Conservation (phyloP, 768 basidiomycete genomes). For the button mushroom (Agaricus bisporus) region DNA sequence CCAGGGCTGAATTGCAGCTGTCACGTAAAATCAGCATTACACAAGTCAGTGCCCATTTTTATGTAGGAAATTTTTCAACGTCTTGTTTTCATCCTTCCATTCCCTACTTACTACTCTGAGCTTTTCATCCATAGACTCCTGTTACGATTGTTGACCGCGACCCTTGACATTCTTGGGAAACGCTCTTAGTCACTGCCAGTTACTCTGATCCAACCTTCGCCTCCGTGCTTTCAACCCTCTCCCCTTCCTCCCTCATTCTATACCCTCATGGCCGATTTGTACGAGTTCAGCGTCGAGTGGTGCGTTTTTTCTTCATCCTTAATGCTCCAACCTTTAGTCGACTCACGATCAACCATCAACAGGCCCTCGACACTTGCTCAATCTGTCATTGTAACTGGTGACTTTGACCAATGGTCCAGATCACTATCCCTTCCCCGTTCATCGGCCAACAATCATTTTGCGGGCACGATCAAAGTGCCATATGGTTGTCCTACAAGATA, state of each 20-base stretch:
- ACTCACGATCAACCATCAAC: conserved; percentile 2
- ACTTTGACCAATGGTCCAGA: conserved; percentile 51
- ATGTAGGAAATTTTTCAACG: no score
- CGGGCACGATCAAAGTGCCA: conserved; percentile 45
- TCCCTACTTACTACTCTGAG: no score
- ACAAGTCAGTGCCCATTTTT: no score
- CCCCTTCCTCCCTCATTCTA: not conserved
- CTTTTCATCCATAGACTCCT: no score
- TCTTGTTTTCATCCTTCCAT: no score
- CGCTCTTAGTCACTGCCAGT: not conserved
- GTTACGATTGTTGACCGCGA: no score
- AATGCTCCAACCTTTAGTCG: conserved; percentile 10
- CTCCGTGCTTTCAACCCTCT: not conserved
- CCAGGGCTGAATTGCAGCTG: no score
- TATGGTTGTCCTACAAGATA: conserved; percentile 60
- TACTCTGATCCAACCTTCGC: not conserved
- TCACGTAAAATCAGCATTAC: no score
- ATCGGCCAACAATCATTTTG: conserved; percentile 42
- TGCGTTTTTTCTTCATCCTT: conserved; percentile 16
- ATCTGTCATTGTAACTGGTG: conserved; percentile 65
- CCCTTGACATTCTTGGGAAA: no score
- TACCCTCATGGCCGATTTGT: conserved; percentile 29
- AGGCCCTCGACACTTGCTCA: conserved; percentile 57
- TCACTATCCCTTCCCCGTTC: conserved; percentile 11
- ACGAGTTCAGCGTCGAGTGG: conserved; percentile 52